Evolutionary conservation across 1,284 basidiomycete species (phyloP), one percentile per base, ranked within the genome.

Genomic region (Sporisorium graminicola): DNA sequence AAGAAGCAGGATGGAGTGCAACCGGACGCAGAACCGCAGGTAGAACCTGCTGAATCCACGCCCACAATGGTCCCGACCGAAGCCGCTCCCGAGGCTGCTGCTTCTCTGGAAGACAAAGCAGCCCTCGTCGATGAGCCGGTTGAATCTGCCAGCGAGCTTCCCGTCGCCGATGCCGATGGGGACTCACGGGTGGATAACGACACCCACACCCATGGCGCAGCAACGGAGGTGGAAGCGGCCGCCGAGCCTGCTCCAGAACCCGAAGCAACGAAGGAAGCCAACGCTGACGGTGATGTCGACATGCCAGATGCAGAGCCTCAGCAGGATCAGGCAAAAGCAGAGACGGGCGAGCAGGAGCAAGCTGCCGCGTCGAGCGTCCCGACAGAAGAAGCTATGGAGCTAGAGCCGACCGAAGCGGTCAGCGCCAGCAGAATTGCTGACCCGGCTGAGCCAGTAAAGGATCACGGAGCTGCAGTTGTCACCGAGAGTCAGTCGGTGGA

Each of bases 221-320:
- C 44, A 47, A n/a, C 44, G 22, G 5, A 47, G 24, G 44, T 24
- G 14, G 44, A 26, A 13, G 40, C n/a, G n/a, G n/a, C 40, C 14
- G 40, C 9, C 18, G 9, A 50, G 49, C 12, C 49, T 12, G 29
- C 27, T 50, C 18, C 3, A 18, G 49, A 10, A 50, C 18, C 20
- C 29, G 49, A 20, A 50, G 5, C 20, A n/a, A 24, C 24, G 0
- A 29, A 31, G 14, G 46, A 22, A 14, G 52, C 20, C 9, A 52
- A n/a, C n/a, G n/a, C 13, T 31, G 53, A 44, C 20, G 65, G n/a
- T n/a, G n/a, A 67, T 26, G 61, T 64, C 57, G 60, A 63, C 1
- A 65, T 62, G 74, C 43, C 49, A 29, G 68, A 71, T 61, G 70
- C 22, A 26, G 31, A 40, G 24, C 16, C 20, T 37, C 55, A 52